Evolutionary conservation across 2,329 filamentous ascomycete species (phyloP), one percentile per base, ranked within the genome.

Genomic region (Aspergillus costaricaensis): DNA sequence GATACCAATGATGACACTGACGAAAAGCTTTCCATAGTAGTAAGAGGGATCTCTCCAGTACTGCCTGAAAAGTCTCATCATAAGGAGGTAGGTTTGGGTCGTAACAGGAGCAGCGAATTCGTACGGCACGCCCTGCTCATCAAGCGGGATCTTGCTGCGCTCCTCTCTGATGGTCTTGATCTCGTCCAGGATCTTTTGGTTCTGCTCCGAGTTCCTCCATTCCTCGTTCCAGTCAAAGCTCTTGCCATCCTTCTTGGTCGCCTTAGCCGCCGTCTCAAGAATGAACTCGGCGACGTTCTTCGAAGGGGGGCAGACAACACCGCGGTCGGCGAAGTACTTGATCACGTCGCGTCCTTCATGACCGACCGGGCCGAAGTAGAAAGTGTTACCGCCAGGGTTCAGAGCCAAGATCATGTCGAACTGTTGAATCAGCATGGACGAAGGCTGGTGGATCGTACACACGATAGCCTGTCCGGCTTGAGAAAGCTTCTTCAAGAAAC

Each of bases 21-120:
- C 83, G 74, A 92, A 92, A 25, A 94, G 78, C 71, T 91, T 92
- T 61, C 88, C 87, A 74, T 92, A 92, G 58, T 91, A 80, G 73
- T 93, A 94, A 1, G 86, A 87, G 0, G 90, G 88, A 63, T 91
- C 87, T 14, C 91, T 84, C 89, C 89, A 92, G 77, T 92, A 88
- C 66, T 91, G 86, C 4, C 80, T 79, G 74, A 92, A 92, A 53
- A 89, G 83, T 21, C 91, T 84, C 72, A 87, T 87, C 3, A 88
- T 91, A 19, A 93, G 81, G 70, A 87, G 82, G 4, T 79, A 79
- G 6, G 83, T 90, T 76, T 93, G 91, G 1, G 83, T 73, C 70
- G 76, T 80, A 0, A 86, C 79, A 0, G 89, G 81, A 0, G 89
- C 88, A 0, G 90, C 90, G 66, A 89, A 93, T 66, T 89, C 87